These are phyloP conservation scores for Huiozyma sinensis DNA, from an alignment of 805 yeast genomes.

Conservation along the genomic window DNA sequence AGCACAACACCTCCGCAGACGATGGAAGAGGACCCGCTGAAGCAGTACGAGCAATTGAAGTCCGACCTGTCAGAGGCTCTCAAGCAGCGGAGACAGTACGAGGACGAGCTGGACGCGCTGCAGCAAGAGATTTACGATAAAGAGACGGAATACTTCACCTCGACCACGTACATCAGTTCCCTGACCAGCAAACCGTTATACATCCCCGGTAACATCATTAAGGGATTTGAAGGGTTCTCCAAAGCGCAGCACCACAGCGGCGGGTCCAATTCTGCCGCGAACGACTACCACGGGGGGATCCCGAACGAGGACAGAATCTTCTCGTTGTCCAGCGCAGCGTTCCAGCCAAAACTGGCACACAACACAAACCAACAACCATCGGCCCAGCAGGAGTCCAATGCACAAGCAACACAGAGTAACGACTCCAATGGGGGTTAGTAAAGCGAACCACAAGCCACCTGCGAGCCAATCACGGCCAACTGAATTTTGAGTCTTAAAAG, in stretches of 20 bases:
- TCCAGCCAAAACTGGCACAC: neutral
- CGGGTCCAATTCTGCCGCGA: constrained; percentile 7
- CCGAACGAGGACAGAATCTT: constrained; percentile 62
- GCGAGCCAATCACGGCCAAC: no score
- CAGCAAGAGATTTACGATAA: constrained; percentile 73
- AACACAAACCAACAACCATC: no score
- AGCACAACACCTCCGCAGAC: neutral
- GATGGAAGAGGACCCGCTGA: constrained; percentile 15
- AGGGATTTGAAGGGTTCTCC: constrained; percentile 78
- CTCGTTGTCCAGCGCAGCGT: constrained; percentile 52
- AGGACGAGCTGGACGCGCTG: constrained; percentile 45
- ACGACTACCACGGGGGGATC: neutral
- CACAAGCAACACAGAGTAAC: no score
- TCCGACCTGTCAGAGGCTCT: constrained; percentile 56
- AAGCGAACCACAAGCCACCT: no score
- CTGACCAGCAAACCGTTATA: constrained; percentile 1
- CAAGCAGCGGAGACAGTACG: constrained; percentile 51
- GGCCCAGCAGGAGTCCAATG: no score
- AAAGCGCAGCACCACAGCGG: constrained; percentile 30
- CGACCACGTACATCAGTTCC: constrained; percentile 28
- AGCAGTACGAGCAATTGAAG: constrained; percentile 56
- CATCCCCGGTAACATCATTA: constrained; percentile 57
- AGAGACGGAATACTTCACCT: constrained; percentile 75
- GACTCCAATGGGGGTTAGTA: no score
- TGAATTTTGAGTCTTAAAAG: no score